A percentile compares a stretch with the other conserved stretches of the same genome.
Conservation (phyloP, 2,329 filamentous ascomycete genomes). For the Coniella lustricola region DNA sequence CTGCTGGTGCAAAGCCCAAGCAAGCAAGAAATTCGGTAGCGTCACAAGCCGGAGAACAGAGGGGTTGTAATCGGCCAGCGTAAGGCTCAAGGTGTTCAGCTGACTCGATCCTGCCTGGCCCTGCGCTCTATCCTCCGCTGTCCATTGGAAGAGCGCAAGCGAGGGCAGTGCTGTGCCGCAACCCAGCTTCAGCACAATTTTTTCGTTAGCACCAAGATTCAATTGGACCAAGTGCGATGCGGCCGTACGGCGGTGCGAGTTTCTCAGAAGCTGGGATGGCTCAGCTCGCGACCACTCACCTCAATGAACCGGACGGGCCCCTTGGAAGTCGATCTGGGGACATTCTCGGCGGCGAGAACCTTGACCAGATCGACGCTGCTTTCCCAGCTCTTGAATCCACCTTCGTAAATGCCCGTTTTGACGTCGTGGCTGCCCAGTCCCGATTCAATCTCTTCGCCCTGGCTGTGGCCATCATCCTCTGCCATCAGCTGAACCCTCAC, state of each 20-base stretch:
- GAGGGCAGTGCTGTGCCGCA: constrained; percentile 72
- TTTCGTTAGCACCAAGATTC: constrained; percentile 16
- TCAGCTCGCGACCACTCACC: constrained; percentile 33
- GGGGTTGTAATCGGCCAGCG: constrained; percentile 73
- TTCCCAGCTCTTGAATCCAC: constrained; percentile 87
- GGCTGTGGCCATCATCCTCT: constrained; percentile 45
- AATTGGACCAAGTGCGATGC: constrained; percentile 8
- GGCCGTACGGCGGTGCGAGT: background rate
- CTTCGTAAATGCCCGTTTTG: constrained; percentile 76
- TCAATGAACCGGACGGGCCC: constrained; percentile 42
- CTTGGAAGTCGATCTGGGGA: constrained; percentile 26
- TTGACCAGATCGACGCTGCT: constrained; percentile 74
- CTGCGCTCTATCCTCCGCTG: constrained; percentile 20
- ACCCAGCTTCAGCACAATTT: constrained; percentile 50
- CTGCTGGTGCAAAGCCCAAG: constrained; percentile 51
- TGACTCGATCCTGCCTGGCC: constrained; percentile 8
- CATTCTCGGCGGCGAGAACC: constrained; percentile 43
- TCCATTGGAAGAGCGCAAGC: constrained; percentile 62
- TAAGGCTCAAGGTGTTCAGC: constrained; percentile 44
- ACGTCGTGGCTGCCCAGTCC: constrained; percentile 65
- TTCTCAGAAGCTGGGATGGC: background rate
- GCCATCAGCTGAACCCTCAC: constrained; percentile 77
- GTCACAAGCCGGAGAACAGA: constrained; percentile 72
- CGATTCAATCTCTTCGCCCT: constrained; percentile 32
- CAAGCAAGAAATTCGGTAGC: constrained; percentile 68